Conservation (phyloP, 1,284 basidiomycete species). For the Leccinum variabile region DNA sequence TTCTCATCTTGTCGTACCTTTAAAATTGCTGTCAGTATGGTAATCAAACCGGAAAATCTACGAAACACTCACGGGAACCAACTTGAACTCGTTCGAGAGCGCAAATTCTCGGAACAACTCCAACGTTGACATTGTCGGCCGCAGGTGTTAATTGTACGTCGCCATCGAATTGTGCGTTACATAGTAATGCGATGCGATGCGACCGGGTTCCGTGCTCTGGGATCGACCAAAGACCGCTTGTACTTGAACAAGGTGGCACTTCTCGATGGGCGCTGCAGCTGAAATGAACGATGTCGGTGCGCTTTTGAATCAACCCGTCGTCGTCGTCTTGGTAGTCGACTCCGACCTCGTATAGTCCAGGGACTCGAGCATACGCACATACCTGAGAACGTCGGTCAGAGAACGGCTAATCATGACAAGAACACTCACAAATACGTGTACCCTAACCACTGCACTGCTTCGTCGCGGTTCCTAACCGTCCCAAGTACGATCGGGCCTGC, state of each 20-base stretch:
- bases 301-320: constrained; percentile 85
- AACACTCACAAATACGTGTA: constrained; percentile 88
- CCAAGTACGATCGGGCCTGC: constrained; percentile 89
- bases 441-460: constrained; percentile 96
- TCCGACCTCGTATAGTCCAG: constrained; percentile 87
- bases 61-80: constrained; percentile 70
- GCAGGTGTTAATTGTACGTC: constrained; percentile 93
- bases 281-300: constrained; percentile 94
- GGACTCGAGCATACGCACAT: constrained; percentile 94
- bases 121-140: constrained; percentile 83
- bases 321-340: constrained; percentile 92
- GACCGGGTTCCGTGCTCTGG: constrained; percentile 88
- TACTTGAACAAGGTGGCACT: constrained; percentile 95
- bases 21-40: neutral
- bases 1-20: constrained; percentile 77
- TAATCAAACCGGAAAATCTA: neutral
- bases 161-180: constrained; percentile 96
- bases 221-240: constrained; percentile 87
- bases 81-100: constrained; percentile 98
- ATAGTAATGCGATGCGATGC: constrained; percentile 97
- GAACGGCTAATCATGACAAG: neutral
- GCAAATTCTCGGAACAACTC: constrained; percentile 80
- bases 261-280: constrained; percentile 92
- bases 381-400: constrained; percentile 45
- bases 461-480: constrained; percentile 92